A percentile compares a stretch with the other conserved stretches of the same genome.
Conservation (phyloP, 2,329 filamentous ascomycete genomes). For the Trichoderma sp. region DNA sequence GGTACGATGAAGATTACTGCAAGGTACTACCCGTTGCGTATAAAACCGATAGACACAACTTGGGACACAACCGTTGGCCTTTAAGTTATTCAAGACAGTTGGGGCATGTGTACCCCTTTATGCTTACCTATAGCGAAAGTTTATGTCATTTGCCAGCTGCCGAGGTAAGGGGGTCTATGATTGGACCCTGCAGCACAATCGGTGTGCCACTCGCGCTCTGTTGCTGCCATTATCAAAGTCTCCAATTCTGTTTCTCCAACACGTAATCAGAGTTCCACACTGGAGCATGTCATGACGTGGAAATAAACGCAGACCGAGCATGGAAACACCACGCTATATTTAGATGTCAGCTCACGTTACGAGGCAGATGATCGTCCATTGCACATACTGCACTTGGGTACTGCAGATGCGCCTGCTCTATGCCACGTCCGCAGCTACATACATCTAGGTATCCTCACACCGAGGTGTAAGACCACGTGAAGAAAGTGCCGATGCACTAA, state of each 20-base stretch:
- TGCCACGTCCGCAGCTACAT: neutral
- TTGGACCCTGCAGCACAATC: neutral
- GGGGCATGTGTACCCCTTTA: neutral
- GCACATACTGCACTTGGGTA: neutral
- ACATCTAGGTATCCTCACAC: neutral
- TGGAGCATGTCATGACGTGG: slow-evolving; percentile 14
- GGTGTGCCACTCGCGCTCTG: neutral
- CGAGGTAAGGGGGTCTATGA: neutral
- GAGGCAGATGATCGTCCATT: neutral
- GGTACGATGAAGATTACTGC: neutral
- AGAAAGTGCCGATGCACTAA: neutral
- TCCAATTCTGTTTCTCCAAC: neutral
- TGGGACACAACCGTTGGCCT: neutral
- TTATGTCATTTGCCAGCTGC: neutral
- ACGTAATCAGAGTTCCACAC: slow-evolving; percentile 20
- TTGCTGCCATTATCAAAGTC: neutral
- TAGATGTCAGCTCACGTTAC: slow-evolving; percentile 14
- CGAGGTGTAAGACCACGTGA: neutral
- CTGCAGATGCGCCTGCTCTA: neutral
- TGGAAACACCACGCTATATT: slow-evolving; percentile 10
- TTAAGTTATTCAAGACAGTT: neutral
- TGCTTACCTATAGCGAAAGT: neutral
- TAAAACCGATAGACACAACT: neutral
- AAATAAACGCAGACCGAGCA: neutral
- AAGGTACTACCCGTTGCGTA: neutral